A percentile compares a stretch with the other conserved stretches of the same genome.
Evolutionary conservation across 768 basidiomycete species (phyloP).

Genomic region (Xerocomellus chrysenteron): DNA sequence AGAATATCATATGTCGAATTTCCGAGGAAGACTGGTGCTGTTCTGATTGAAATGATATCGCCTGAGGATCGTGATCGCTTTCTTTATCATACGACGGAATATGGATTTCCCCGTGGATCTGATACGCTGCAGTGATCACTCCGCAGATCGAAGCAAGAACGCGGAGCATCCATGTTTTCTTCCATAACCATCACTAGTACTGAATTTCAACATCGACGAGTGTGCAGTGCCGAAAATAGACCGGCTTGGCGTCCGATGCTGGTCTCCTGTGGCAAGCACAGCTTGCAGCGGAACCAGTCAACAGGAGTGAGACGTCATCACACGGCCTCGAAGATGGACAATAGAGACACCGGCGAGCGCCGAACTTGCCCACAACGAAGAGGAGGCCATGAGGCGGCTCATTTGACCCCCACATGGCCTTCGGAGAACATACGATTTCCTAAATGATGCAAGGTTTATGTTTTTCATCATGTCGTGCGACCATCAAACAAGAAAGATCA

Average conservation of each 20-base stretch:
- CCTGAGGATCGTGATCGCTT: constrained; percentile 7
- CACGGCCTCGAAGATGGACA: not conserved
- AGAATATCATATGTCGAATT: constrained; percentile 13
- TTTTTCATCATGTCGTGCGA: constrained; percentile 11
- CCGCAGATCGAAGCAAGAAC: constrained; percentile 26
- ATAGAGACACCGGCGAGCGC: not conserved
- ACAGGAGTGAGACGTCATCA: not conserved
- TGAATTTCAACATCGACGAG: constrained; percentile 21
- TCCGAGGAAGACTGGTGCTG: constrained; percentile 23
- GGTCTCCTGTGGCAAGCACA: not conserved
- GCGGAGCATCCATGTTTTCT: constrained; percentile 11
- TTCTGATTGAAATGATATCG: not conserved
- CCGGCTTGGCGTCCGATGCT: not conserved
- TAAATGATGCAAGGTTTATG: constrained; percentile 17
- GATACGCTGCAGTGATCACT: constrained; percentile 19
- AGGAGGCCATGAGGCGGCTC: constrained; percentile 16
- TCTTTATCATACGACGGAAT: not conserved
- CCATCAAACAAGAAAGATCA: constrained; percentile 5
- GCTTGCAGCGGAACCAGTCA: not conserved
- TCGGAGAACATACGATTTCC: constrained; percentile 2
- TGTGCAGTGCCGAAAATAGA: constrained; percentile 1
- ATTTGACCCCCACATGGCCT: constrained; percentile 5
- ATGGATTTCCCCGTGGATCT: constrained; percentile 16
- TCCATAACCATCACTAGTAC: constrained; percentile 24
- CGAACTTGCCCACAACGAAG: not conserved